Percentiles rank a stretch among this genome's conserved stretches.
These are phyloP conservation scores for Deinandra increscens DNA, from an alignment of 129 eudicot species.

Conservation along the genomic window DNA sequence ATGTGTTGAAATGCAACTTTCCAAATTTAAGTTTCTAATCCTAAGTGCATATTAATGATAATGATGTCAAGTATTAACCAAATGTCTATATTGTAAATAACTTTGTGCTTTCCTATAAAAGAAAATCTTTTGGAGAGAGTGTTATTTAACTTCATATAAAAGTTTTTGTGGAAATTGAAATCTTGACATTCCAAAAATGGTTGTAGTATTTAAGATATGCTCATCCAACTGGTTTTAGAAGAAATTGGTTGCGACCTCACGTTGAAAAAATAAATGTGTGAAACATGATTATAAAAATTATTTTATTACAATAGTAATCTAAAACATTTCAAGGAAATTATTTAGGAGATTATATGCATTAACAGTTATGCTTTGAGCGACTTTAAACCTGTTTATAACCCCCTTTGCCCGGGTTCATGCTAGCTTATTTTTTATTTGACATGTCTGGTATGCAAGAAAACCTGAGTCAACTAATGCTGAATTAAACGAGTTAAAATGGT, in stretches of 20 bases:
- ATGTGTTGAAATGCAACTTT: background rate
- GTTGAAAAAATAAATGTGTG: background rate
- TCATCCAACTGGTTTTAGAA: background rate
- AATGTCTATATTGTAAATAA: background rate
- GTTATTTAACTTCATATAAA: background rate
- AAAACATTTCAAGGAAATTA: background rate
- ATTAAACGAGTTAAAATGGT: background rate
- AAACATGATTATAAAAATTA: background rate
- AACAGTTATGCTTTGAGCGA: too few relatives aligned
- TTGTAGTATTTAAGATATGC: background rate
- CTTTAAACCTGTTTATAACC: conserved; percentile 1
- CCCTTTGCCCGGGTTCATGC: background rate
- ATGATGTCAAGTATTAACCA: background rate
- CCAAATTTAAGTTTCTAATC: background rate
- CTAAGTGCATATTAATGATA: background rate
- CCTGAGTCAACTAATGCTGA: background rate
- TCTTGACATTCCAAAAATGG: background rate
- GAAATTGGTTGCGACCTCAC: background rate
- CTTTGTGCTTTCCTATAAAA: background rate
- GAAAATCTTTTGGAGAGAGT: background rate
- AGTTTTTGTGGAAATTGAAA: background rate
- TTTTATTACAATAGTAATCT: background rate
- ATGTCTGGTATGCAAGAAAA: background rate
- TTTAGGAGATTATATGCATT: background rate
- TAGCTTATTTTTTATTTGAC: background rate